Base-by-base conservation (phyloP, 1,284 basidiomycete genomes). In the Naganishia liquefaciens region DNA sequence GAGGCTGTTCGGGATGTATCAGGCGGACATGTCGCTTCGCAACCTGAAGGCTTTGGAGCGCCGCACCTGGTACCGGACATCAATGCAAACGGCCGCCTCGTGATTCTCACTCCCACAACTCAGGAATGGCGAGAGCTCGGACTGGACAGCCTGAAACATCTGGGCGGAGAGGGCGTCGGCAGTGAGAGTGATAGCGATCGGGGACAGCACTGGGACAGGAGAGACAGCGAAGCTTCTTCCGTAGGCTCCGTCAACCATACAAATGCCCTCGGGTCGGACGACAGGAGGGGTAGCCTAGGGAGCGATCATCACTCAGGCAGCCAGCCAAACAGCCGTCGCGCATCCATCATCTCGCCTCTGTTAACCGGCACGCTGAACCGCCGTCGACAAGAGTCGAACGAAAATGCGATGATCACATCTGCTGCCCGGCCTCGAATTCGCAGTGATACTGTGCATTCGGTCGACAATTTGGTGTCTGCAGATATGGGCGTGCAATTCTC, bases 41-140 rank as follows among this genome's bases (percentile, higher is more conserved):
- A 54, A 42, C 21, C 43, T 11, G 10, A 51, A 28, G 61, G 43
- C 2, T 21, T 10, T 7, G 17, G n/a, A 15, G 40, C 40, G 30
- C 27, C 53, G 19, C 43, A 67, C 21, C 27, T 54, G 40, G 68
- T 72, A 0, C 70, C 69, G 2, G 70, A 74, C 2, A 57, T 77
- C 11, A 78, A 76, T 4, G 77, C 75, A 2, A 77, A 67, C 42
- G 60, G 63, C 1, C 43, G 63, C 42, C 44, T 76, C 63, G 77
- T 80, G 39, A 75, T 80, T n/a, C 72, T 80, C 11, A 80, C 79
- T 3, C 79, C 79, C 19, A 80, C 79, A 5, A 80, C 79, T 0
- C 76, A 79, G 52, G 78, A 79, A 62, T 80, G 79, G 79, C 72
- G 72, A 13, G 78, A 77, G 42, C 62, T 79, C 25, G 67, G 67